Conservation (phyloP, 179 eudicot genomes). For the Sideroxylon spinosum region DNA sequence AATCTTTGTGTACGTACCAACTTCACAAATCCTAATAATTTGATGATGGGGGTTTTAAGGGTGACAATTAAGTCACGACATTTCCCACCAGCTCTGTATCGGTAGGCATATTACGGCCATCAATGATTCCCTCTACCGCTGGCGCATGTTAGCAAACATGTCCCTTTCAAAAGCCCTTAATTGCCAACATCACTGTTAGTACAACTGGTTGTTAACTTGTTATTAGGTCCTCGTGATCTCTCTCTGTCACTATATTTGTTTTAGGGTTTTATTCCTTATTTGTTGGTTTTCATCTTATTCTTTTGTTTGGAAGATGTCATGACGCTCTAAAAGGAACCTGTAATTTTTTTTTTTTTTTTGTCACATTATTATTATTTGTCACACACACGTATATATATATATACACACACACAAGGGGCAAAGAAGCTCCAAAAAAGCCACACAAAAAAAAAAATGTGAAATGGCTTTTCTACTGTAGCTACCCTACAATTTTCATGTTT, state of each 20-base stretch:
- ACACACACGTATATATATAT: not conserved
- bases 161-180: not conserved
- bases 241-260: not conserved
- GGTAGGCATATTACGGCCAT: not conserved
- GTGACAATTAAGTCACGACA: too few species aligned
- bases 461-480: not conserved
- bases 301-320: constrained; percentile 8
- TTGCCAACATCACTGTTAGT: not conserved
- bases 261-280: not conserved
- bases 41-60: too few species aligned
- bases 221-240: not conserved
- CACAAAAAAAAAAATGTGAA: not conserved
- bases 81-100: too few species aligned
- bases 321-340: not conserved
- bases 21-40: too few species aligned
- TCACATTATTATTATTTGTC: not conserved
- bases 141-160: not conserved
- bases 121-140: not conserved
- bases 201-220: too few species aligned
- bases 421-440: not conserved
- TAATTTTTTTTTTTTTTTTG: not conserved
- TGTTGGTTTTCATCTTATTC: not conserved
- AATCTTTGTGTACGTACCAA: too few species aligned
- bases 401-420: too few species aligned
- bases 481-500: constrained; percentile 6